phyloP scores from a whole-genome alignment of 805 yeast genomes.

The Kockiozyma suomiensis region DNA sequence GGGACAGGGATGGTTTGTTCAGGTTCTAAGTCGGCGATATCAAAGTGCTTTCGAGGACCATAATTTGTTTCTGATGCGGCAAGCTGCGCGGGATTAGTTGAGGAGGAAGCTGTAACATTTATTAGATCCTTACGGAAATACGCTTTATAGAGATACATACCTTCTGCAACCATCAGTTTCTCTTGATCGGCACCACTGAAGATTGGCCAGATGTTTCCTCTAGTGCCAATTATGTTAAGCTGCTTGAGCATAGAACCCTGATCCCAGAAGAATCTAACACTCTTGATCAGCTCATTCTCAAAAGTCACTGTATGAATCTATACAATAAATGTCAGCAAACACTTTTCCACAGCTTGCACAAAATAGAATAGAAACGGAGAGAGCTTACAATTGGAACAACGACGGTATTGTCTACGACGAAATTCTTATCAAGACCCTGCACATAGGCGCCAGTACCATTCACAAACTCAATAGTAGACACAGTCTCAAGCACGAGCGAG shows the following conservation, averaged over 20 bases:
- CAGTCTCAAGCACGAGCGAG: constrained; percentile 36
- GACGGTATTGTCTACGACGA: constrained; percentile 37
- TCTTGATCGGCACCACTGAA: constrained; percentile 34
- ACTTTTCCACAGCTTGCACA: no score
- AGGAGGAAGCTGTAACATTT: constrained; percentile 2
- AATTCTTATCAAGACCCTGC: constrained; percentile 37
- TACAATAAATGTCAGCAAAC: not conserved
- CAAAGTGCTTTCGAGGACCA: constrained; percentile 10
- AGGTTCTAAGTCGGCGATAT: constrained; percentile 27
- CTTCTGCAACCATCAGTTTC: constrained; percentile 18
- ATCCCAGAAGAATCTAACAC: constrained; percentile 37
- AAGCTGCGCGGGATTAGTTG: not conserved
- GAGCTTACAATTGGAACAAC: constrained; percentile 29
- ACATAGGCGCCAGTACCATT: constrained; percentile 37
- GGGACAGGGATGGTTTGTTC: constrained; percentile 32
- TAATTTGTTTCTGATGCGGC: not conserved
- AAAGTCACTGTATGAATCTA: constrained; percentile 28
- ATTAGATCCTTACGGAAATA: not conserved
- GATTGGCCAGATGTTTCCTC: constrained; percentile 41
- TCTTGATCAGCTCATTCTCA: constrained; percentile 26
- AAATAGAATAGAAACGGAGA: no score
- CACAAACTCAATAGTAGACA: constrained; percentile 35
- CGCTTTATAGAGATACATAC: constrained; percentile 1
- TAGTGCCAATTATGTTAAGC: constrained; percentile 39
- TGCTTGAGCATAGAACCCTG: constrained; percentile 39